Evolutionary conservation across 768 basidiomycete genomes (phyloP).

Genomic region (Leucocoprinus leucothites): DNA sequence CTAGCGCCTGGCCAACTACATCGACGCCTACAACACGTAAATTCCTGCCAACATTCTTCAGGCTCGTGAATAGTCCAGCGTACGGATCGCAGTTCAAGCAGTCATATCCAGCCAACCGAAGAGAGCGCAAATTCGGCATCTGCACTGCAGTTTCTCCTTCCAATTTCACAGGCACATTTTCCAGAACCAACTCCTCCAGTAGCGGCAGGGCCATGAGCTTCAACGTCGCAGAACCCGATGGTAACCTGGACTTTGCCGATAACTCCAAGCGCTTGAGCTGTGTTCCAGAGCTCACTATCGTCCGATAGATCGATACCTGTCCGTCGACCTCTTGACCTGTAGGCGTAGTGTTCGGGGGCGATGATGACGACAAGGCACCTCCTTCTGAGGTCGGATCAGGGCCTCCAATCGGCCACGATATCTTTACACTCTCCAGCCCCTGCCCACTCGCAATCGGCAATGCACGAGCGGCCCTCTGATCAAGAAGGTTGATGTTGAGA

Average conservation of each 20-base stretch:
- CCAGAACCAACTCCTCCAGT: slow-evolving; percentile 2
- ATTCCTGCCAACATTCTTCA: neutral
- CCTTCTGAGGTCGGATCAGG: neutral
- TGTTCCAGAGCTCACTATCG: neutral
- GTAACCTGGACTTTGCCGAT: neutral
- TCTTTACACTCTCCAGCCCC: neutral
- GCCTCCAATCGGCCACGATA: slow-evolving; percentile 5
- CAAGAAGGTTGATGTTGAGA: slow-evolving; percentile 2
- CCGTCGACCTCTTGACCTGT: neutral
- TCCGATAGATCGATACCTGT: neutral
- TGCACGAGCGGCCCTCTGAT: neutral
- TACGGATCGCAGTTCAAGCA: slow-evolving; percentile 2
- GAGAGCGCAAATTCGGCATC: neutral
- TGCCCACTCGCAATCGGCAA: neutral
- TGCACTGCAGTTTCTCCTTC: neutral
- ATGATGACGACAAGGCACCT: too few relatives aligned
- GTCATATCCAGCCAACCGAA: neutral
- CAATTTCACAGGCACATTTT: neutral
- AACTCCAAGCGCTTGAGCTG: neutral
- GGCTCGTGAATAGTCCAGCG: neutral
- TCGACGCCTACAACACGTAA: neutral
- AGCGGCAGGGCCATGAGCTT: neutral
- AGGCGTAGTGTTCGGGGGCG: too few relatives aligned
- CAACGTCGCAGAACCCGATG: neutral
- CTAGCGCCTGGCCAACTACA: neutral